These are phyloP conservation scores for Ceratocystiopsis brevicomis DNA, from an alignment of 2,329 filamentous ascomycete species.

Conservation along the genomic window DNA sequence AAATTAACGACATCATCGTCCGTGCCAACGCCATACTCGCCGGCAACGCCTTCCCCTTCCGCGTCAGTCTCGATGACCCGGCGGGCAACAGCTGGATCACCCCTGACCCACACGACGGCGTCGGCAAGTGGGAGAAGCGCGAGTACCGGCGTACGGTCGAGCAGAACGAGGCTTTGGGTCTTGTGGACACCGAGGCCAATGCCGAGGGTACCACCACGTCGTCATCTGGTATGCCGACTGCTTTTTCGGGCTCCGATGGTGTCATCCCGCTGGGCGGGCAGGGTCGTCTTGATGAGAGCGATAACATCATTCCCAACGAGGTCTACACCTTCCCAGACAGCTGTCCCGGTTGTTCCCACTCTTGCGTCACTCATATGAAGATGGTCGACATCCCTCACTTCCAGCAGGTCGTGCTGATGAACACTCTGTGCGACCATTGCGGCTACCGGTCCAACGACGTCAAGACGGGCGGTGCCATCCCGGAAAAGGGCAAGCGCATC, in stretches of 20 bases:
- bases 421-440: slow-evolving; percentile 76
- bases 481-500: slow-evolving; percentile 68
- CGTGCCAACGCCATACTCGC: slow-evolving; percentile 60
- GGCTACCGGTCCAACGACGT: slow-evolving; percentile 94
- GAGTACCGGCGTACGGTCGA: slow-evolving; percentile 69
- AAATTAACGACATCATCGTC: slow-evolving; percentile 58
- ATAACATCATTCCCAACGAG: slow-evolving; percentile 80
- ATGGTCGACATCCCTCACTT: slow-evolving; percentile 97
- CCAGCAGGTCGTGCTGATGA: slow-evolving; percentile 93
- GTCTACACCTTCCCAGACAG: slow-evolving; percentile 84
- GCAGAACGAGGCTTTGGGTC: slow-evolving; percentile 72
- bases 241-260: slow-evolving; percentile 23
- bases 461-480: slow-evolving; percentile 88
- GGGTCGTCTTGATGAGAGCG: slow-evolving; percentile 28
- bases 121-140: slow-evolving; percentile 75
- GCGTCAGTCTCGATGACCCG: slow-evolving; percentile 71
- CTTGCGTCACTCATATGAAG: slow-evolving; percentile 89
- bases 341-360: slow-evolving; percentile 76
- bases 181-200: slow-evolving; percentile 42
- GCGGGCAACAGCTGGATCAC: slow-evolving; percentile 95
- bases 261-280: slow-evolving; percentile 29
- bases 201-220: slow-evolving; percentile 11
- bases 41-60: slow-evolving; percentile 69
- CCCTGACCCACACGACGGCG: slow-evolving; percentile 57
- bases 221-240: slow-evolving; percentile 10